Evolutionary conservation across 495 filamentous ascomycete genomes (phyloP), one percentile per base, ranked within the genome.

Genomic region (Penicillium odoratum): DNA sequence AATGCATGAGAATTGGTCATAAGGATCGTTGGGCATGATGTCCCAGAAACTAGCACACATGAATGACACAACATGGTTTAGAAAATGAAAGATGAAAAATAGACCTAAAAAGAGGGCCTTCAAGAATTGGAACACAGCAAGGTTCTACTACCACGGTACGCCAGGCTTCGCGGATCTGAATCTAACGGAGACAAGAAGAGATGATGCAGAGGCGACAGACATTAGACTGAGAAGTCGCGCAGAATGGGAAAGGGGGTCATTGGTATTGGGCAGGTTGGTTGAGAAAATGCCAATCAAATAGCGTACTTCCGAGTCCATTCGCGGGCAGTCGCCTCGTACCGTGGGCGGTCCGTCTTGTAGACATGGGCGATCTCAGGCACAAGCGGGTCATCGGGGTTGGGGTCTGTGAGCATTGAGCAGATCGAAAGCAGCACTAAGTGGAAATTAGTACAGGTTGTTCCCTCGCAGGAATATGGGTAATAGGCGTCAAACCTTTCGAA

Each of bases 241-340:
- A 40, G 50, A 46, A 57, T 46, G 28, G 49, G 43, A 50, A 55
- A 52, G 36, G 54, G 46, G 49, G 42, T 21, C 47, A 42, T 40
- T 55, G 62, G 29, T 47, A 55, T 55, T 45, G 42, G 57, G 57
- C 57, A 65, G 61, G 60, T 60, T 67, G 57, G 58, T 60, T 55
- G 59, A 59, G 26, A 58, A 66, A 65, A 58, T 64, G 63, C 67
- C 65, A 63, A 66, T 78, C 71, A 79, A 57, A 97, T 93, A 66
- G 94, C 95, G 76, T 98, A 98, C 83, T 98, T 98, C 73, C 93
- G 85, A 56, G 94, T 98, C 94, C 95, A 98, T 77, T 98, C 94
- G 68, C 94, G 85, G 56, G 94, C 94, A 58, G 93, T 97, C 55
- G 92, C 88, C 79, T 98, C 95, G 76, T 98, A 98, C 68, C 92